phyloP scores from a whole-genome alignment of 2,329 filamentous ascomycete species.

The Monilinia vaccinii-corymbosi region DNA sequence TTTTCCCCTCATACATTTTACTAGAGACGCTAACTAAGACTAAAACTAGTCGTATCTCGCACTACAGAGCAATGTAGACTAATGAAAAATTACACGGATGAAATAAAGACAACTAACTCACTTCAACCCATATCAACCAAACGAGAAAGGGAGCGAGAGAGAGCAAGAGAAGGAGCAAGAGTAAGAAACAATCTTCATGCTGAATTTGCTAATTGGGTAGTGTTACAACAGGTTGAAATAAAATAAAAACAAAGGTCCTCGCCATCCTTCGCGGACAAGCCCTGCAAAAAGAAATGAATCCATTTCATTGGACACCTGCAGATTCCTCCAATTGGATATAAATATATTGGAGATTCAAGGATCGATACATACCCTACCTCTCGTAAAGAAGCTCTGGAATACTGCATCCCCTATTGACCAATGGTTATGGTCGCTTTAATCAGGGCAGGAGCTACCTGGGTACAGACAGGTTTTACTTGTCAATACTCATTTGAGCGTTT shows the following conservation, averaged over 20 bases:
- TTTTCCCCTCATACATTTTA: neutral
- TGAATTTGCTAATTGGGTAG: neutral
- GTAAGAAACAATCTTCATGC: neutral
- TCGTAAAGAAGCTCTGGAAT: neutral
- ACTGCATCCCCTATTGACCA: neutral
- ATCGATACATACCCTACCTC: neutral
- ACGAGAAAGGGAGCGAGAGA: too few species aligned
- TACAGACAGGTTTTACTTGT: neutral
- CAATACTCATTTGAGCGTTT: neutral
- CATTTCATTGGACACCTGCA: neutral
- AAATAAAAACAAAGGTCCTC: neutral
- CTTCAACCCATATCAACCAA: too few species aligned
- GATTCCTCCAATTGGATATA: neutral
- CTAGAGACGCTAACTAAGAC: neutral
- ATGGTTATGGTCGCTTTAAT: neutral
- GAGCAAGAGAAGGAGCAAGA: neutral
- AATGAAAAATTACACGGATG: too few species aligned
- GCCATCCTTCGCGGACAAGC: neutral
- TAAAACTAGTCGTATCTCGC: neutral
- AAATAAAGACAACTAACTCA: too few species aligned
- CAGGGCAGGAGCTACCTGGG: too few species aligned
- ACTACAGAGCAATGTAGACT: too few species aligned
- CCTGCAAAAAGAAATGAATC: neutral
- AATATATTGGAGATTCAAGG: neutral
- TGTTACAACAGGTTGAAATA: conserved; percentile 4